phyloP scores from a whole-genome alignment of 1,139 yeast species.

The Magnusiomyces tetraspermus region DNA sequence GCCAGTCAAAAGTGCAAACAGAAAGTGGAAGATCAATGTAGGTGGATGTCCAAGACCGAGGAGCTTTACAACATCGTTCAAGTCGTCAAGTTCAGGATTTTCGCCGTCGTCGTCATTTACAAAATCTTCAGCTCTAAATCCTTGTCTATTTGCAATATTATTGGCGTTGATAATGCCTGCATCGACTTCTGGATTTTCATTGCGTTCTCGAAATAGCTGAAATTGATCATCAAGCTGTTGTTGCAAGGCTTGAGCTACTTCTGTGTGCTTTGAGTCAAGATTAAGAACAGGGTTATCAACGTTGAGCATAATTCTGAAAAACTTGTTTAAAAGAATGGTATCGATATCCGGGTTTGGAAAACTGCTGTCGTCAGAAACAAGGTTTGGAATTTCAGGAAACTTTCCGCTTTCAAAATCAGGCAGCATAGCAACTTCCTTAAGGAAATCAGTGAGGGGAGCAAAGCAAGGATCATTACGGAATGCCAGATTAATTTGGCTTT shows the following conservation, averaged over 20 bases:
- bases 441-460: too few species aligned
- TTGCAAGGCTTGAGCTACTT: neutral
- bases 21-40: neutral
- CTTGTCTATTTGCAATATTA: neutral
- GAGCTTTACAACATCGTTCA: neutral
- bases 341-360: neutral
- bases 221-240: neutral
- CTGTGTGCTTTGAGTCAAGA: neutral
- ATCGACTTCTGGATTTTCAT: neutral
- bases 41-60: neutral
- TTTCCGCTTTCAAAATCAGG: neutral
- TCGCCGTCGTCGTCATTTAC: constrained; percentile 1
- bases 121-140: neutral
- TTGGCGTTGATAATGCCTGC: neutral
- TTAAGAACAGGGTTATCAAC: neutral
- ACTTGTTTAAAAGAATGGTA: neutral
- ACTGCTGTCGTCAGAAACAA: neutral
- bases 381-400: neutral
- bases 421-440: too few species aligned
- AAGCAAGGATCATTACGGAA: too few species aligned
- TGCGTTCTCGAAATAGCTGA: neutral
- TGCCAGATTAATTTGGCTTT: neutral
- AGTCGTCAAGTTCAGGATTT: neutral
- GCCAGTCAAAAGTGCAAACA: constrained; percentile 16
- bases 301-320: neutral